A percentile compares a stretch with the other conserved stretches of the same genome.
phyloP scores from a whole-genome alignment of 352 stramenopile genomes.

The Phytophthora hybrid region DNA sequence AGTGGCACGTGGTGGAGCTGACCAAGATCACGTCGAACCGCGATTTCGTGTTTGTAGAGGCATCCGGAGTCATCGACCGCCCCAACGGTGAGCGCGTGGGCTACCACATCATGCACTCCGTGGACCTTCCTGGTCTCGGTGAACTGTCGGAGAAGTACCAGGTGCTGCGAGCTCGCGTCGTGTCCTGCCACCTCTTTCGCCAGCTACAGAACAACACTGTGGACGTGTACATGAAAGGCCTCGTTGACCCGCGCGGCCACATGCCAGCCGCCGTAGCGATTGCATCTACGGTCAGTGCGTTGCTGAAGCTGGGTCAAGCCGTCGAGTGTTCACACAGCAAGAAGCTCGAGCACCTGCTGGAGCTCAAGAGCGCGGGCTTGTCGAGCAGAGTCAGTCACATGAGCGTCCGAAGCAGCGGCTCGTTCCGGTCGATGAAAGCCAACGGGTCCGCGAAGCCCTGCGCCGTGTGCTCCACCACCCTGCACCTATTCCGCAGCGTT shows the following conservation, averaged over 20 bases:
- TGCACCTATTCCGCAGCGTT: constrained; percentile 41
- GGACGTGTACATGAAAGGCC: constrained; percentile 63
- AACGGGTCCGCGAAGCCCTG: constrained; percentile 21
- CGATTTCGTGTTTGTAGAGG: constrained; percentile 72
- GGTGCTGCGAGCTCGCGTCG: constrained; percentile 54
- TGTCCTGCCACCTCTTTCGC: constrained; percentile 59
- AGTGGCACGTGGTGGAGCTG: constrained; percentile 50
- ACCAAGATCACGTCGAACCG: constrained; percentile 59
- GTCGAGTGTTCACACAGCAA: constrained; percentile 68
- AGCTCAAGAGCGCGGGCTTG: constrained; percentile 25
- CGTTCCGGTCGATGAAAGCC: constrained; percentile 7
- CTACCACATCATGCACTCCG: constrained; percentile 71
- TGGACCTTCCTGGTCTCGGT: constrained; percentile 53
- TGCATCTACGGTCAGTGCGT: constrained; percentile 46
- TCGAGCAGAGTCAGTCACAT: constrained; percentile 21
- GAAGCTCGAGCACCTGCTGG: constrained; percentile 66
- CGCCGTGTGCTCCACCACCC: constrained; percentile 35
- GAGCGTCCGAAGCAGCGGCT: constrained; percentile 14
- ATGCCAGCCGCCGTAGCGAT: constrained; percentile 51
- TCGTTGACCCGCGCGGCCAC: constrained; percentile 52
- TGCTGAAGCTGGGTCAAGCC: constrained; percentile 45
- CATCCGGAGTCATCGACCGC: constrained; percentile 44
- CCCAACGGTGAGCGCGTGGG: constrained; percentile 54
- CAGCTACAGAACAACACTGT: constrained; percentile 44
- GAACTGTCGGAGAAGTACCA: constrained; percentile 63